Base-by-base conservation (phyloP, 2,329 filamentous ascomycete species). In the Verticillium isaacii region DNA sequence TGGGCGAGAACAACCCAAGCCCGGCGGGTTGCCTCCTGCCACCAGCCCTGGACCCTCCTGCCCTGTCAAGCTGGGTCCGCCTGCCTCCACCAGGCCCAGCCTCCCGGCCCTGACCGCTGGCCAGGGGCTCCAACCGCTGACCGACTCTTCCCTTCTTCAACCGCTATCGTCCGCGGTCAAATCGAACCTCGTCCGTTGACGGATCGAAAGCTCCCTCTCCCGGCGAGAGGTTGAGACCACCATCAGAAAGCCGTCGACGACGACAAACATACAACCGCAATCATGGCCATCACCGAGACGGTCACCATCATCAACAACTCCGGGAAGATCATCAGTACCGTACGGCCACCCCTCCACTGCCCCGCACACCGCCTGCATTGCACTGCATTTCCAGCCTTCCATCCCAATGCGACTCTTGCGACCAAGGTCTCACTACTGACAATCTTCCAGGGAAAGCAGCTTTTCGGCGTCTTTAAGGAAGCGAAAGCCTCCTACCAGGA, bases 271-370 rank as follows among this genome's bases (percentile, higher is more conserved):
- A 64, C 60, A 57, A 58, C 57, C 62, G 67, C 64, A 70, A 74
- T 61, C 32, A 79, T 81, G 77, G 72, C 77, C 56, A 74, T 81
- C 65, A 76, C 80, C 60, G 89, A 96, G 77, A 94, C 91, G 58
- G 88, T 97, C 68, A 93, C 92, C 67, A 91, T 96, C 70, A 89
- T 96, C 77, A 95, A 96, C 80, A 93, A 84, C 70, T 95, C 92
- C 62, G 92, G 92, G 70, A 96, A 96, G 78, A 88, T 96, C 58
- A 91, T 97, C 69, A 93, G 89, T 82, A 95, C 89, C 63, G 92
- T 93, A 82, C 74, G 89, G 81, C 9, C 12, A 60, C 39, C 55
- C n/a, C 39, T 37, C 39, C 32, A 52, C 11, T 29, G 45, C 45
- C 45, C 45, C 45, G 45, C 45, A 23, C 57, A 37, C 39, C 41